Evolutionary conservation across 2,329 filamentous ascomycete species (phyloP).

Genomic region (Penicillium sp.): DNA sequence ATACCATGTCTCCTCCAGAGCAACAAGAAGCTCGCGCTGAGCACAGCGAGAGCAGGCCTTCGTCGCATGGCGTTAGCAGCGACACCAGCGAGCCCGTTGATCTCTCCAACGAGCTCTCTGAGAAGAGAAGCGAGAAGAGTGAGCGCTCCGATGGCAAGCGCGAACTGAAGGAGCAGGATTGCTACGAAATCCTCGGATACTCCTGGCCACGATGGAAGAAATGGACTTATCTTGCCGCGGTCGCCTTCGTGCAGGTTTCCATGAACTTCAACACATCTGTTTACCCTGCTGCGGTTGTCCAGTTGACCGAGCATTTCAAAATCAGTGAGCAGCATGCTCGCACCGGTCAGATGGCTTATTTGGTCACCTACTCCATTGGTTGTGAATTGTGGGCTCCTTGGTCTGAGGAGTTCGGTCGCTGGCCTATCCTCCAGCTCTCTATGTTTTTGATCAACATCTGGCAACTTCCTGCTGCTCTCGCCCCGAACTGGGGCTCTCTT

Average conservation of each 20-base stretch:
- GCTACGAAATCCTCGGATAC: slow-evolving; percentile 64
- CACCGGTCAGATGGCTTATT: slow-evolving; percentile 71
- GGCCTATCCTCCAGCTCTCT: slow-evolving; percentile 70
- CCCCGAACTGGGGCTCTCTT: slow-evolving; percentile 68
- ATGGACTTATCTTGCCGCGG: slow-evolving; percentile 50
- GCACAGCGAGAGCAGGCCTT: background rate
- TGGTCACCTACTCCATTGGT: slow-evolving; percentile 76
- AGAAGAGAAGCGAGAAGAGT: slow-evolving; percentile 24
- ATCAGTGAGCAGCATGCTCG: slow-evolving; percentile 68
- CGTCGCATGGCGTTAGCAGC: background rate
- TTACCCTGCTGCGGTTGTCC: slow-evolving; percentile 65
- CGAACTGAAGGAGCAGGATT: slow-evolving; percentile 54
- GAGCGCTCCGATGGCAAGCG: slow-evolving; percentile 6
- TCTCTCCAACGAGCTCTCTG: slow-evolving; percentile 2
- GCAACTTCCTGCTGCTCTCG: slow-evolving; percentile 68
- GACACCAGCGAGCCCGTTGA: slow-evolving; percentile 4
- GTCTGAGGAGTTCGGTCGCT: slow-evolving; percentile 77
- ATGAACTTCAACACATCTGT: slow-evolving; percentile 76
- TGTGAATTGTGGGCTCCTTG: slow-evolving; percentile 84
- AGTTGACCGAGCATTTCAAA: slow-evolving; percentile 64
- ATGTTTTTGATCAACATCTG: slow-evolving; percentile 74
- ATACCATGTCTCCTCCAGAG: slow-evolving; percentile 5
- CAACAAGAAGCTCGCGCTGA: slow-evolving; percentile 3
- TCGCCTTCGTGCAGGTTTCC: slow-evolving; percentile 69
- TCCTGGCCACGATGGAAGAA: slow-evolving; percentile 47